Evolutionary conservation across 306 rosid species (phyloP), one percentile per base, ranked within the genome.

Genomic region (Coriaria nepalensis): DNA sequence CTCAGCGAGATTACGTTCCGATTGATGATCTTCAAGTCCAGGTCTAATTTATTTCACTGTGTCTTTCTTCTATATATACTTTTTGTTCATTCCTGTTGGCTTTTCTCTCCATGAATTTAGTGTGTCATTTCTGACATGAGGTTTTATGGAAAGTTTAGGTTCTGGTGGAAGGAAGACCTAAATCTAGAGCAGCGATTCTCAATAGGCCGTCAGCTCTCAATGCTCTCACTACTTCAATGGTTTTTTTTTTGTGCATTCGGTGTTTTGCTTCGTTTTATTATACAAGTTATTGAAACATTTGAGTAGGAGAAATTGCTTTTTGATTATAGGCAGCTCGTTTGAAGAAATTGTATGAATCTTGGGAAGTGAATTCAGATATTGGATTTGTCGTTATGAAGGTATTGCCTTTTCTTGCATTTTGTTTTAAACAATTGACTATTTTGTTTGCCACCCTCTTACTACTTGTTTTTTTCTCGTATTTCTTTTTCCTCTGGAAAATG

Each of bases 361-460:
- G 96, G 96, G 94, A 92, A 78, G 98, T 85, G 40, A 82, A 79
- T 64, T 71, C 94, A 6, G 77, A 74, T 58, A 82, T 92, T 64
- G 94, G 94, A 45, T 79, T 92, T 72, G 92, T 85, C 53, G 59
- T 82, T 52, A 77, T 85, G 96, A 92, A 85, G 98, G 96, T 85
- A 73, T 51, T 13, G n/a, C 14, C 4, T 35, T 33, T 5, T 68
- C 61, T 44, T 12, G 4, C 37, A 6, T 33, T 38, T 33, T 20
- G 29, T 20, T 20, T 3, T 20, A 20, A 20, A 20, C 29, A 20
- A 20, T 20, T 20, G 1, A 20, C 29, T 20, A 1, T 20, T 20
- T 20, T 20, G 29, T 20, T 20, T 20, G 29, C 29, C 29, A 20
- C 29, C 29, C 29, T 20, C 29, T 20, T 20, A 20, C 29, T 20